These are phyloP conservation scores for Meira miltonrushii DNA, from an alignment of 1,284 basidiomycete species.

Conservation along the genomic window DNA sequence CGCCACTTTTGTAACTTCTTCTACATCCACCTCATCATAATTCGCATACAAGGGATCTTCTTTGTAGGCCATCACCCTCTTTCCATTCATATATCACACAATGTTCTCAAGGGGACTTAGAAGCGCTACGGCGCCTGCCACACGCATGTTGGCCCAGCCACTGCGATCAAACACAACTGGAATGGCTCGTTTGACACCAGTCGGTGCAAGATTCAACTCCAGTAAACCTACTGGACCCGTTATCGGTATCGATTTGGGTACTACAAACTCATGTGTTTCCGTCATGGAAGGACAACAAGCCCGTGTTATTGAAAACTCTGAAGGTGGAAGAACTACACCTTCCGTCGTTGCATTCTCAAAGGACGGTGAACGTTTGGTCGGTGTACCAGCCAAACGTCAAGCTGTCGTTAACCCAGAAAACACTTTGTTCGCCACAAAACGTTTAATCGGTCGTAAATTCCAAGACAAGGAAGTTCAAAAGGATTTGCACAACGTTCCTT, in stretches of 20 bases:
- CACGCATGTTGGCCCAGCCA: constrained; percentile 38
- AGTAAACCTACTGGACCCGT: constrained; percentile 48
- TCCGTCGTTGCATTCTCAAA: constrained; percentile 98
- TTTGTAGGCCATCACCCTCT: background rate
- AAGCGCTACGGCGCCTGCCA: constrained; percentile 34
- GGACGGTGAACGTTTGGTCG: constrained; percentile 66
- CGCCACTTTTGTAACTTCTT: too few relatives aligned
- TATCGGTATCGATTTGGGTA: constrained; percentile 51
- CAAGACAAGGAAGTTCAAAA: constrained; percentile 87
- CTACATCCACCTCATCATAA: too few relatives aligned
- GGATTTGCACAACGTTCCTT: constrained; percentile 68
- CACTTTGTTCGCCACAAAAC: constrained; percentile 72
- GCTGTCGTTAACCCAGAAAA: constrained; percentile 83
- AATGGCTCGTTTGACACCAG: constrained; percentile 30
- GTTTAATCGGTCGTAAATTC: constrained; percentile 90
- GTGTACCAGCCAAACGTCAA: constrained; percentile 93
- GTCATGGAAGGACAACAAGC: constrained; percentile 81
- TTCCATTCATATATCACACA: background rate
- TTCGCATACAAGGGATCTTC: too few relatives aligned
- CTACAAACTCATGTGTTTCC: constrained; percentile 52
- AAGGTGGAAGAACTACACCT: constrained; percentile 95
- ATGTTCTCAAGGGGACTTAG: constrained; percentile 14
- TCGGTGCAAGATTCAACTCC: constrained; percentile 35
- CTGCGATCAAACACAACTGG: constrained; percentile 30
- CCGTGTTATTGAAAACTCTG: constrained; percentile 93